These are phyloP conservation scores for Cymbopogon flexuosus DNA, from an alignment of 202 grass and related monocot genomes.

Conservation along the genomic window DNA sequence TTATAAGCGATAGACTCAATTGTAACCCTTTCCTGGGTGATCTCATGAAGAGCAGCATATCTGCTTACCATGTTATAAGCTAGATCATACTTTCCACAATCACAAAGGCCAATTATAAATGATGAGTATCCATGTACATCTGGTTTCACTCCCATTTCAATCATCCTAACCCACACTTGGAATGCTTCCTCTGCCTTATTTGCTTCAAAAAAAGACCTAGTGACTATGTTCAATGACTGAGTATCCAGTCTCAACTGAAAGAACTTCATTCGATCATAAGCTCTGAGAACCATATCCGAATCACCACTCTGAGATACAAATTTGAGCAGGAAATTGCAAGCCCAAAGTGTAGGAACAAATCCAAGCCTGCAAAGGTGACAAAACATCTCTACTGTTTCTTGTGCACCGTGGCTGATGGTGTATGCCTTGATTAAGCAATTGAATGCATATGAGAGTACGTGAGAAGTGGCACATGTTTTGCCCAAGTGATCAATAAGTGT, in stretches of 20 bases:
- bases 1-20: constrained; percentile 62
- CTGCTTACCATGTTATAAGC: constrained; percentile 24
- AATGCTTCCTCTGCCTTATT: constrained; percentile 47
- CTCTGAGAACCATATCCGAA: constrained; percentile 26
- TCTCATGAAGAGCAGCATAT: constrained; percentile 43
- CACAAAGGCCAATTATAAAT: constrained; percentile 53
- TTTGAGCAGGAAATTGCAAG: constrained; percentile 52
- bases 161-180: constrained; percentile 41
- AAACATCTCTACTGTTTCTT: constrained; percentile 37
- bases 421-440: constrained; percentile 57
- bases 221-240: constrained; percentile 42
- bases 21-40: constrained; percentile 31
- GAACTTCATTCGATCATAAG: constrained; percentile 51
- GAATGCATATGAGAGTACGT: constrained; percentile 24
- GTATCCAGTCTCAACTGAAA: constrained; percentile 36
- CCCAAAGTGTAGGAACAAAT: constrained; percentile 38
- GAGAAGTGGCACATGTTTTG: neutral
- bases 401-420: constrained; percentile 17
- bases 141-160: constrained; percentile 53
- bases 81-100: constrained; percentile 41
- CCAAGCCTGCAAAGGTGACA: constrained; percentile 44
- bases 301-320: constrained; percentile 32
- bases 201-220: constrained; percentile 47
- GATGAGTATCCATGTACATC: constrained; percentile 37
- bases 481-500: constrained; percentile 40